Conservation (phyloP, 352 stramenopile species). For the Thraustotheca clavata region DNA sequence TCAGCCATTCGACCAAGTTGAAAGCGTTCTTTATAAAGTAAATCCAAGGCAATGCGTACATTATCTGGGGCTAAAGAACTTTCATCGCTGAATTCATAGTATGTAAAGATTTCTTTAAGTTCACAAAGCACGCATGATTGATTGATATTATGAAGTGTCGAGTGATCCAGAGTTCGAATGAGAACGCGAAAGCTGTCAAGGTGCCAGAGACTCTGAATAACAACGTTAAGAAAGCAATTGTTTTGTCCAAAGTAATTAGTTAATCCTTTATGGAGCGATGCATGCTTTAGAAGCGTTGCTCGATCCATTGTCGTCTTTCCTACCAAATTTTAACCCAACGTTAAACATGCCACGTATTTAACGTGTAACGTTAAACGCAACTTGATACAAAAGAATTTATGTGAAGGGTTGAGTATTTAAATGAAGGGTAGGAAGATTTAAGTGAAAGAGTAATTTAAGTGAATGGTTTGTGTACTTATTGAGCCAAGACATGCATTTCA, state of each 20-base stretch:
- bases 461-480: too few relatives aligned
- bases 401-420: not conserved
- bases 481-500: too few relatives aligned
- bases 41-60: constrained; percentile 51
- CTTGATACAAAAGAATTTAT: not conserved
- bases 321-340: not conserved
- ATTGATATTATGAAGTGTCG: constrained; percentile 39
- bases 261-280: constrained; percentile 47
- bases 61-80: constrained; percentile 63
- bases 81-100: constrained; percentile 78
- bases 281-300: constrained; percentile 14
- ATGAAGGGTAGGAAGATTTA: too few relatives aligned
- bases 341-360: not conserved
- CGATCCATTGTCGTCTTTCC: constrained; percentile 1
- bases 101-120: constrained; percentile 75
- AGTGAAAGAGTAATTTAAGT: too few relatives aligned
- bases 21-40: constrained; percentile 36
- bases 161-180: constrained; percentile 69
- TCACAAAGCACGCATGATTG: constrained; percentile 67
- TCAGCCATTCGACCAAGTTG: constrained; percentile 78
- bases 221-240: constrained; percentile 89
- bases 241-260: constrained; percentile 78
- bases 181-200: constrained; percentile 75
- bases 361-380: not conserved
- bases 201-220: constrained; percentile 88